Conservation (phyloP, 2,329 filamentous ascomycete genomes). For the Pseudogymnoascus sp. region DNA sequence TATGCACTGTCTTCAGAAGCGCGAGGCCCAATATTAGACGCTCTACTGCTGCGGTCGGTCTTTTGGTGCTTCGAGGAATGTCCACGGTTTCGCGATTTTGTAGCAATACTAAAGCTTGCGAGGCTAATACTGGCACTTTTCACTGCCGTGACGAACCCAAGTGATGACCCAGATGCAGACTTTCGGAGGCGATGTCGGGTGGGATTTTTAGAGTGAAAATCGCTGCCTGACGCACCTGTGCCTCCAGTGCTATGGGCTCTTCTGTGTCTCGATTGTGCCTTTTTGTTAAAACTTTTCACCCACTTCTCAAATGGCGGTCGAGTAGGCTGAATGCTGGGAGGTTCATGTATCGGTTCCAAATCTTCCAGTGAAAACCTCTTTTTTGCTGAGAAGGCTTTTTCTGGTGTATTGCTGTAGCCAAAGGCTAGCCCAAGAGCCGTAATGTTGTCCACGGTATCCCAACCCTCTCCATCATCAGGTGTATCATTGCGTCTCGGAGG, state of each 20-base stretch:
- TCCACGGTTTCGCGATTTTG: constrained; percentile 47
- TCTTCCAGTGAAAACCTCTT: constrained; percentile 24
- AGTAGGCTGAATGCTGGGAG: not conserved
- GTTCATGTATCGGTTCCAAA: constrained; percentile 9
- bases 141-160: constrained; percentile 70
- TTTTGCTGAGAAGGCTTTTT: constrained; percentile 9
- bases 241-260: constrained; percentile 28
- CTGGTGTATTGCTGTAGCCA: constrained; percentile 25
- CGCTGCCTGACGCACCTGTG: constrained; percentile 30
- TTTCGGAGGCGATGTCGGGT: constrained; percentile 37
- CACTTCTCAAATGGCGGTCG: constrained; percentile 57
- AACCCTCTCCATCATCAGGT: constrained; percentile 25
- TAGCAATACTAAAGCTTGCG: constrained; percentile 59
- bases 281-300: constrained; percentile 60
- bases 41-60: constrained; percentile 53
- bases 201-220: constrained; percentile 20
- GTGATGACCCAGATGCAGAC: constrained; percentile 65
- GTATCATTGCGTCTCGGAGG: not conserved
- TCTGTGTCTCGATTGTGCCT: constrained; percentile 38
- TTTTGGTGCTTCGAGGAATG: constrained; percentile 46
- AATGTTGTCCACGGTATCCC: constrained; percentile 34
- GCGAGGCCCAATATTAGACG: constrained; percentile 50
- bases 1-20: constrained; percentile 58
- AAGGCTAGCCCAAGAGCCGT: constrained; percentile 33
- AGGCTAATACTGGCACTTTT: constrained; percentile 75